phyloP scores from a whole-genome alignment of 2,329 filamentous ascomycete species.

The Hypocreales sp. region DNA sequence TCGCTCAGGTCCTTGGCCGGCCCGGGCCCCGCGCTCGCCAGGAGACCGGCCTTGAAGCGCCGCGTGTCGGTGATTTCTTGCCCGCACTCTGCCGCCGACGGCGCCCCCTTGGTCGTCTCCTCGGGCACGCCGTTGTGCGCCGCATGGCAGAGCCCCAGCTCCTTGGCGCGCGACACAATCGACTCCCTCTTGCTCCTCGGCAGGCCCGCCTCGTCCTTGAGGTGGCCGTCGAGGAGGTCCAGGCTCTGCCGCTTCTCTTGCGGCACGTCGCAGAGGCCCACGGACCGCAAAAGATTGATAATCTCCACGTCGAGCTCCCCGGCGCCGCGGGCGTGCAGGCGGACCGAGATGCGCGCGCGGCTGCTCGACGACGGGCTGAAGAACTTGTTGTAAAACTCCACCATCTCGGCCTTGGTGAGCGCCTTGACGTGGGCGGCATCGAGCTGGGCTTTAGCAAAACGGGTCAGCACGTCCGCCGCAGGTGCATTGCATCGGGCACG shows the following conservation, averaged over 20 bases:
- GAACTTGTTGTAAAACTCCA: conserved; percentile 62
- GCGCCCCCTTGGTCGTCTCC: conserved; percentile 24
- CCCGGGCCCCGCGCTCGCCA: conserved; percentile 55
- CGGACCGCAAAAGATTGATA: conserved; percentile 20
- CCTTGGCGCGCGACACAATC: conserved; percentile 28
- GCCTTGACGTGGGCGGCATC: conserved; percentile 62
- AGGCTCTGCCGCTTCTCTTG: conserved; percentile 32
- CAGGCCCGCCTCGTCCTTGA: conserved; percentile 30
- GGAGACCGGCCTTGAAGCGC: conserved; percentile 62
- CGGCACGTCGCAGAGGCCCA: conserved; percentile 17
- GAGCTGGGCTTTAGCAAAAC: conserved; percentile 43
- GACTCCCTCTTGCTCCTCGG: conserved; percentile 32
- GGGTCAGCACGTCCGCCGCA: no score
- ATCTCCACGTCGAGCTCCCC: conserved; percentile 29
- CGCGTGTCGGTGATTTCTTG: conserved; percentile 62
- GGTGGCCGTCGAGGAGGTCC: conserved; percentile 32
- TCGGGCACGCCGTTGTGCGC: conserved; percentile 15
- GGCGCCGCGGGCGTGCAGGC: conserved; percentile 60
- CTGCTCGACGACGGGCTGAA: conserved; percentile 58
- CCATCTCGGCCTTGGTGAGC: conserved; percentile 65
- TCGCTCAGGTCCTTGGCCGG: conserved; percentile 63
- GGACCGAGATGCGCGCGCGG: conserved; percentile 72
- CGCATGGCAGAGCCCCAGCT: conserved; percentile 23
- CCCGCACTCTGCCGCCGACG: conserved; percentile 21
- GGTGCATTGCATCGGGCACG: no score